Evolutionary conservation across 306 rosid genomes (phyloP), one percentile per base, ranked within the genome.

Genomic region (Cicer judaicum): DNA sequence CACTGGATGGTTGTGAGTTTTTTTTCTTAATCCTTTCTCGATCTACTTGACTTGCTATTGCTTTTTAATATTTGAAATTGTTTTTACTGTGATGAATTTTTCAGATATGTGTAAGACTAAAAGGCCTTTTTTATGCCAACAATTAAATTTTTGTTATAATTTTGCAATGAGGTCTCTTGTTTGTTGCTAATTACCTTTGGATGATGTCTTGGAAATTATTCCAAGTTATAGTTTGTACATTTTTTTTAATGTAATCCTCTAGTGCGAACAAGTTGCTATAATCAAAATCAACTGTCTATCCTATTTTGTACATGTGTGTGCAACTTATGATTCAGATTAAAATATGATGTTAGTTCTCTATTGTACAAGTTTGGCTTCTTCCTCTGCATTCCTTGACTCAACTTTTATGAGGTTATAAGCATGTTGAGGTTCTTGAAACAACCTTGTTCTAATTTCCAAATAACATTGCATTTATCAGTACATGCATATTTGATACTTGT

Each of bases 1-100:
- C 13, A 76, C 94, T 21, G 98, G 98, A 77, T 57, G 87, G 59
- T 89, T 85, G 98, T 94, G 82, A 91, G 97, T 83, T 81, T 79
- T 53, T 53, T 42, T 75, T 75, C 49, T 42, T 65, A 56, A 15
- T 43, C 75, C 46, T 56, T 74, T 29, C 47, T 73, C 7, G n/a
- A 8, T 44, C 7, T 72, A 11, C 50, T 60, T 75, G 34, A 68
- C 78, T 78, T 77, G 67, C 64, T 11, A 4, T 70, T 44, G 10
- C 21, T 42, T 36, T 29, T 11, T 54, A 14, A 6, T 7, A 6
- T 40, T 46, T 5, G 42, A 52, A 52, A 6, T 21, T 75, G 24
- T 13, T 65, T 52, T 70, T 34, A 65, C 13, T 57, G 29, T 21
- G 59, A 16, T 39, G 39, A 5, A 12, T 34, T 63, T 53, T 59